phyloP scores from a whole-genome alignment of 345 rosid species.

The Trapa bicornis region DNA sequence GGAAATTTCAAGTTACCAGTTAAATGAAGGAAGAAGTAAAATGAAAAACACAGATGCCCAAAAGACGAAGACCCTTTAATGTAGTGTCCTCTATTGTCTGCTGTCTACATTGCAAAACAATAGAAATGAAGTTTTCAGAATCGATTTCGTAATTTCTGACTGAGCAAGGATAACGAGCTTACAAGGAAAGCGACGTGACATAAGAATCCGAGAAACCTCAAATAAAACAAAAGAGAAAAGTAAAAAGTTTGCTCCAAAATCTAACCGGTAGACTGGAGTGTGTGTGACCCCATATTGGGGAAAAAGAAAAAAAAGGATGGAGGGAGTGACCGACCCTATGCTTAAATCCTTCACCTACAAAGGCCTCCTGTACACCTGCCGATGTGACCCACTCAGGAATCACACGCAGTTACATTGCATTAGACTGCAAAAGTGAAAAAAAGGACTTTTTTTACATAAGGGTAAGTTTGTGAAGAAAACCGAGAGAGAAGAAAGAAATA shows the following conservation, averaged over 20 bases:
- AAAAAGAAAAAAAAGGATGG: too few species aligned
- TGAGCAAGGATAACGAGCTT: slow-evolving; percentile 1
- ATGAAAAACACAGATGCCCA: not conserved
- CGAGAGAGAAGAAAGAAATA: slow-evolving; percentile 6
- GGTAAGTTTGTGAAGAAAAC: not conserved
- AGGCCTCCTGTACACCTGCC: slow-evolving; percentile 54
- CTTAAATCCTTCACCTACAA: slow-evolving; percentile 25
- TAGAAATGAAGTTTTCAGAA: not conserved
- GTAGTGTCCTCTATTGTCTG: not conserved
- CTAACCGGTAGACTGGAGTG: slow-evolving; percentile 18
- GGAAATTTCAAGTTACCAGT: not conserved
- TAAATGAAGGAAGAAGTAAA: not conserved
- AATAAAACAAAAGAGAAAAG: slow-evolving; percentile 1
- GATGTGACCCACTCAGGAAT: slow-evolving; percentile 95
- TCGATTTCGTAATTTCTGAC: not conserved
- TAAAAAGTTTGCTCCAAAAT: not conserved
- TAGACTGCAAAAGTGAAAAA: not conserved
- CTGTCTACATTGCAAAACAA: not conserved
- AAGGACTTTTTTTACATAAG: not conserved
- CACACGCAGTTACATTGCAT: slow-evolving; percentile 7
- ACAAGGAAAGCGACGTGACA: slow-evolving; percentile 1
- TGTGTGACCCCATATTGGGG: too few species aligned
- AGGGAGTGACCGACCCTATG: slow-evolving; percentile 22
- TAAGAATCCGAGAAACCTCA: slow-evolving; percentile 7
- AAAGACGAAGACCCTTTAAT: not conserved